These are phyloP conservation scores for Combretum micranthum DNA, from an alignment of 345 rosid species.

Conservation along the genomic window DNA sequence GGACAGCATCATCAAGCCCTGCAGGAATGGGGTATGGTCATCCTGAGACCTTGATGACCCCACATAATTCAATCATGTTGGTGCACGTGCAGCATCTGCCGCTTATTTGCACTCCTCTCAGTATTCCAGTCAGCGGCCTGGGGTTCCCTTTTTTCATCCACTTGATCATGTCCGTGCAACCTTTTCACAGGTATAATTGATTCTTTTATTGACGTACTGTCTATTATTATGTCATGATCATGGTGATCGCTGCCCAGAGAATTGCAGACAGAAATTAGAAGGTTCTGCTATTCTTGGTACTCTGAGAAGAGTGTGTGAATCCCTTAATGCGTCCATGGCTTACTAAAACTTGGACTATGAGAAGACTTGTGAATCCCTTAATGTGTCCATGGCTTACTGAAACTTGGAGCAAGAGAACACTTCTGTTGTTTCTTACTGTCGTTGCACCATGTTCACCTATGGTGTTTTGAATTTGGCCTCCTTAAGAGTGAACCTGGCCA, in stretches of 20 bases:
- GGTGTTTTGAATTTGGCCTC: no score
- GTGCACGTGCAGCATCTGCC: conserved; percentile 43
- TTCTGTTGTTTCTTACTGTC: no score
- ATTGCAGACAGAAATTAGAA: no score
- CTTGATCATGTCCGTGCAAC: conserved; percentile 57
- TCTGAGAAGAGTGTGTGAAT: no score
- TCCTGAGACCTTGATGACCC: conserved; percentile 61
- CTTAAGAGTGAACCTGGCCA: no score
- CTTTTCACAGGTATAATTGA: conserved; percentile 51
- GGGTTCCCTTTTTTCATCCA: conserved; percentile 49
- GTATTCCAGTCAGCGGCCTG: conserved; percentile 67
- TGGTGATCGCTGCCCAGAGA: background rate
- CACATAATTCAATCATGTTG: conserved; percentile 54
- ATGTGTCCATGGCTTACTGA: no score
- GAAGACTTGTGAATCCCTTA: no score
- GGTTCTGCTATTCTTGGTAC: no score
- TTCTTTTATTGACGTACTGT: conserved; percentile 1
- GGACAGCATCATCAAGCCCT: conserved; percentile 44
- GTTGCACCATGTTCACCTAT: no score
- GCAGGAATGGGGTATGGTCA: conserved; percentile 64
- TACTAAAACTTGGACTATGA: no score
- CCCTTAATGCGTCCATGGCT: no score
- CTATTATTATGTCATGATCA: background rate
- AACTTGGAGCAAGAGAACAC: no score
- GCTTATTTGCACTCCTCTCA: conserved; percentile 57